A percentile compares a stretch with the other conserved stretches of the same genome.
Evolutionary conservation across 306 rosid genomes (phyloP).

Genomic region (Vachellia pachyceras): DNA sequence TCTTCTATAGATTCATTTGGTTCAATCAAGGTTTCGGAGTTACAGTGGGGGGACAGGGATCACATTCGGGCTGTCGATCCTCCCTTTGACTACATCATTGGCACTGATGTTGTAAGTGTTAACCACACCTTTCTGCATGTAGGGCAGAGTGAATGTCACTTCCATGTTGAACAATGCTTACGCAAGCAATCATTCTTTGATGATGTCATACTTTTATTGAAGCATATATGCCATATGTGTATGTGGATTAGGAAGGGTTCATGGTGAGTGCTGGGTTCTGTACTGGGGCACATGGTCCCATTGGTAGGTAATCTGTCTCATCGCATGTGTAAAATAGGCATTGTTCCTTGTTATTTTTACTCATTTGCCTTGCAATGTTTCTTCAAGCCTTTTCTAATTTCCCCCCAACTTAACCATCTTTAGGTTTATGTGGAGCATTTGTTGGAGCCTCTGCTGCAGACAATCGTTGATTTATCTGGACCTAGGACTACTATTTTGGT

Average conservation of each 20-base stretch:
- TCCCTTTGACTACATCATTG: conserved; percentile 89
- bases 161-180: background rate
- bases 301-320: background rate
- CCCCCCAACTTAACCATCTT: conserved; percentile 17
- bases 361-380: conserved; percentile 6
- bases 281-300: background rate
- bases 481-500: conserved; percentile 87
- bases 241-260: conserved; percentile 6
- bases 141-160: conserved; percentile 18
- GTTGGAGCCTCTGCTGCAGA: conserved; percentile 80
- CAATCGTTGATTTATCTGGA: conserved; percentile 81
- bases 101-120: conserved; percentile 88
- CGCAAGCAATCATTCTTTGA: background rate
- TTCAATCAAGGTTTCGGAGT: conserved; percentile 80
- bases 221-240: background rate
- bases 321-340: background rate
- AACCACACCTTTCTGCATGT: conserved; percentile 30
- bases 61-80: conserved; percentile 80
- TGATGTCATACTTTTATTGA: background rate
- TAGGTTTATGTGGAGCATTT: conserved; percentile 91
- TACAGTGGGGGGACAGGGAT: conserved; percentile 87
- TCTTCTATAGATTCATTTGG: conserved; percentile 79
- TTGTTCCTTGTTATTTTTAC: background rate
- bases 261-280: background rate
- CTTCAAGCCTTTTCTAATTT: background rate